phyloP scores from a whole-genome alignment of 495 filamentous ascomycete genomes.

The Trichoderma virens region DNA sequence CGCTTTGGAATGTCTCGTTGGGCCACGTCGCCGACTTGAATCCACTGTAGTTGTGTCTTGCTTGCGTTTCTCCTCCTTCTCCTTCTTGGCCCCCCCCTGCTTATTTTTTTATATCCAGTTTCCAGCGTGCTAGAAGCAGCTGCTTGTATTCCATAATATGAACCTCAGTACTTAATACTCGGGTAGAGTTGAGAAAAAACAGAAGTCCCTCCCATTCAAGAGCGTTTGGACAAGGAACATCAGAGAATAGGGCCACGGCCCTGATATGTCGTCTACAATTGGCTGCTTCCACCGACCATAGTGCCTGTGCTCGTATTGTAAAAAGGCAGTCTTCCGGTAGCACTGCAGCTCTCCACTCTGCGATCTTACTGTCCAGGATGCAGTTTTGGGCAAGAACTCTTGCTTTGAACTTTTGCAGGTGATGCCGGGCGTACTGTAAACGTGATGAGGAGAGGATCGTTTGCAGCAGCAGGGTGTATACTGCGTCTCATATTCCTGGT shows the following conservation, averaged over 20 bases:
- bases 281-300: not conserved
- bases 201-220: no score
- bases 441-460: not conserved
- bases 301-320: not conserved
- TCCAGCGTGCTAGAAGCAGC: no score
- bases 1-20: constrained; percentile 4
- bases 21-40: not conserved
- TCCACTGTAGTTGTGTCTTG: not conserved
- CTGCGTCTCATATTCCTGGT: no score
- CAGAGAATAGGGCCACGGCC: no score
- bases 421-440: not conserved
- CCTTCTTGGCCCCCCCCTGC: not conserved
- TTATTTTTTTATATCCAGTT: no score
- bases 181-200: no score
- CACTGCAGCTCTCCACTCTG: not conserved
- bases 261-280: not conserved
- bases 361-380: not conserved
- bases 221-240: no score
- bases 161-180: no score
- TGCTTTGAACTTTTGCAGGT: not conserved
- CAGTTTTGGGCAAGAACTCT: not conserved
- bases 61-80: not conserved
- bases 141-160: no score
- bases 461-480: no score
- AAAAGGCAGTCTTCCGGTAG: not conserved